phyloP scores from a whole-genome alignment of 768 basidiomycete genomes.

The Lactarius sanguifluus region DNA sequence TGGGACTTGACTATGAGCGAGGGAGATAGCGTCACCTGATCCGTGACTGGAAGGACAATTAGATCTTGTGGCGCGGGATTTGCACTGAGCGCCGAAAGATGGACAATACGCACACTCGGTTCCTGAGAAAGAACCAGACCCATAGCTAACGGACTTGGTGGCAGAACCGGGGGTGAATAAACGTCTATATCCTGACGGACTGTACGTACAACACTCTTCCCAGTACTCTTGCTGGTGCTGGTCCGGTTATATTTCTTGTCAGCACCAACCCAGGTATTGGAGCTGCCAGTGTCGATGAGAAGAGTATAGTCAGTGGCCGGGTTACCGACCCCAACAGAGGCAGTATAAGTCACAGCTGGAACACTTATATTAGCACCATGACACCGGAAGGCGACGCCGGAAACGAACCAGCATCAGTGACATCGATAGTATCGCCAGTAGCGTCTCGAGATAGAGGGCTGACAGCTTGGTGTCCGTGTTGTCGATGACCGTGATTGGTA shows the following conservation, averaged over 20 bases:
- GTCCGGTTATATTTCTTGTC: constrained; percentile 47
- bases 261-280: constrained; percentile 60
- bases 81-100: constrained; percentile 37
- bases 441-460: constrained; percentile 20
- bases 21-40: constrained; percentile 19
- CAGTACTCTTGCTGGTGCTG: constrained; percentile 45
- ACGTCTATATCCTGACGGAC: constrained; percentile 29
- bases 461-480: not conserved
- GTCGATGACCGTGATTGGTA: constrained; percentile 25
- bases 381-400: not conserved
- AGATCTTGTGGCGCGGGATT: not conserved
- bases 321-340: constrained; percentile 50
- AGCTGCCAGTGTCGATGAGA: constrained; percentile 60
- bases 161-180: constrained; percentile 52
- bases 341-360: constrained; percentile 53
- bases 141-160: constrained; percentile 33
- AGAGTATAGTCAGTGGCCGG: constrained; percentile 52
- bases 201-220: constrained; percentile 37
- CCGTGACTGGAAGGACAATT: constrained; percentile 9
- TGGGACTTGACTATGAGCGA: constrained; percentile 35
- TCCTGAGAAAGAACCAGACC: constrained; percentile 25
- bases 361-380: constrained; percentile 1
- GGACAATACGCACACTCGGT: constrained; percentile 33
- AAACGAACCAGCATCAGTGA: constrained; percentile 50
- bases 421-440: constrained; percentile 46